Percentiles rank a stretch among this genome's conserved stretches.
These are phyloP conservation scores for Rubia yunnanensis DNA, from an alignment of 257 asterid genomes.

Conservation along the genomic window DNA sequence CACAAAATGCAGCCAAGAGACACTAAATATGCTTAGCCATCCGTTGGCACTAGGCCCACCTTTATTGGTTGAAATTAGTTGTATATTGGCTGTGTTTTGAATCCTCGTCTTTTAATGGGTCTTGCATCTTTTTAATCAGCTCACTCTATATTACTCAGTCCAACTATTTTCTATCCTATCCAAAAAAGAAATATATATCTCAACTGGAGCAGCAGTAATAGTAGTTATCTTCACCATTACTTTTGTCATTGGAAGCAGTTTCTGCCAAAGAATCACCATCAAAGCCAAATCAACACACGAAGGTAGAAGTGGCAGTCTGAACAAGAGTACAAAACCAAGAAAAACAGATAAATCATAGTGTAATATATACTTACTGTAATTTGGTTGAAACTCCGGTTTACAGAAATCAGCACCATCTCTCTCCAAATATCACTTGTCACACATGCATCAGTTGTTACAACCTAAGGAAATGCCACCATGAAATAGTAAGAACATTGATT, in stretches of 20 bases:
- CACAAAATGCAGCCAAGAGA: not conserved
- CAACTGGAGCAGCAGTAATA: not conserved
- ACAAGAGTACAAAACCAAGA: conserved; percentile 4
- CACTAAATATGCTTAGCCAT: not conserved
- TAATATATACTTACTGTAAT: conserved; percentile 54
- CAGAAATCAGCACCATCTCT: conserved; percentile 80
- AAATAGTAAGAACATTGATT: conserved; percentile 7
- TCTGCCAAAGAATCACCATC: not conserved
- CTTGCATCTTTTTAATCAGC: not conserved
- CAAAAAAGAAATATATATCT: not conserved
- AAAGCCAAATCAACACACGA: not conserved
- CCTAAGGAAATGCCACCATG: conserved; percentile 42
- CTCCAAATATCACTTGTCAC: conserved; percentile 88
- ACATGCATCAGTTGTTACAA: conserved; percentile 82
- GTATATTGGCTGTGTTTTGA: not conserved
- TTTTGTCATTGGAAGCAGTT: no score
- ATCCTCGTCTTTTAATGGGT: not conserved
- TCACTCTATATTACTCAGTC: not conserved
- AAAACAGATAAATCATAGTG: not conserved
- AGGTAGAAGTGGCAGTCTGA: not conserved
- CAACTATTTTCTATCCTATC: not conserved
- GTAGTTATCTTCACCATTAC: not conserved
- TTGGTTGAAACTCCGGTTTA: conserved; percentile 90
- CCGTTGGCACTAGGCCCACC: not conserved
- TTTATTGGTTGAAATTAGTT: not conserved